Percentiles rank a stretch among this genome's conserved stretches.
Conservation (phyloP, 2,329 filamentous ascomycete species). For the Microdochium trichocladiopsis region DNA sequence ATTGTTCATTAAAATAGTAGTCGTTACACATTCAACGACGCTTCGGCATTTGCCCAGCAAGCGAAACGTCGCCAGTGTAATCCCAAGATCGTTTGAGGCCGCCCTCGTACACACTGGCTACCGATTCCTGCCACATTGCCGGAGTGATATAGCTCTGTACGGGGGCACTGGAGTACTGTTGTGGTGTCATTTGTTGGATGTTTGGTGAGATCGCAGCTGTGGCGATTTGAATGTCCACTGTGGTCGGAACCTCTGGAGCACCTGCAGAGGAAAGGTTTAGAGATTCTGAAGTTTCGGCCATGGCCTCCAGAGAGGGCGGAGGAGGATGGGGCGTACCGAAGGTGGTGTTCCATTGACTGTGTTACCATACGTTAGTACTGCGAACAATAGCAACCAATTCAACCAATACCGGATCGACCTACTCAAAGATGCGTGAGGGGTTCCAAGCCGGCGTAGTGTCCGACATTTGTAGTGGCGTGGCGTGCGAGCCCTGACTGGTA, state of each 20-base stretch:
- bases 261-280: constrained; percentile 47
- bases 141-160: constrained; percentile 58
- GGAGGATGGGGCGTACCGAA: constrained; percentile 66
- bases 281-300: constrained; percentile 38
- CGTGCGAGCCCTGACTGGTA: constrained; percentile 46
- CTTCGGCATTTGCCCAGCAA: constrained; percentile 19
- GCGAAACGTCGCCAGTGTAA: constrained; percentile 31
- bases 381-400: background rate
- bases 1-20: background rate
- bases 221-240: constrained; percentile 45
- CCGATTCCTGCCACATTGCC: constrained; percentile 68
- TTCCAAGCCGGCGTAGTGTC: constrained; percentile 70
- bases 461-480: constrained; percentile 46
- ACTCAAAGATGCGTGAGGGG: constrained; percentile 85
- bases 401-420: constrained; percentile 32
- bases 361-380: constrained; percentile 12
- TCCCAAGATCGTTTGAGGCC: constrained; percentile 58
- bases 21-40: constrained; percentile 14
- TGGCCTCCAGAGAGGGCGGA: constrained; percentile 32
- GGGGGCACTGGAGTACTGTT: constrained; percentile 45
- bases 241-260: constrained; percentile 44
- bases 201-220: constrained; percentile 38
- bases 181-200: constrained; percentile 37
- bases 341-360: constrained; percentile 88
- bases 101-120: constrained; percentile 61